Percentiles rank a stretch among this genome's conserved stretches.
phyloP scores from a whole-genome alignment of 768 basidiomycete species.

The Cantharellus cinnabarinus region DNA sequence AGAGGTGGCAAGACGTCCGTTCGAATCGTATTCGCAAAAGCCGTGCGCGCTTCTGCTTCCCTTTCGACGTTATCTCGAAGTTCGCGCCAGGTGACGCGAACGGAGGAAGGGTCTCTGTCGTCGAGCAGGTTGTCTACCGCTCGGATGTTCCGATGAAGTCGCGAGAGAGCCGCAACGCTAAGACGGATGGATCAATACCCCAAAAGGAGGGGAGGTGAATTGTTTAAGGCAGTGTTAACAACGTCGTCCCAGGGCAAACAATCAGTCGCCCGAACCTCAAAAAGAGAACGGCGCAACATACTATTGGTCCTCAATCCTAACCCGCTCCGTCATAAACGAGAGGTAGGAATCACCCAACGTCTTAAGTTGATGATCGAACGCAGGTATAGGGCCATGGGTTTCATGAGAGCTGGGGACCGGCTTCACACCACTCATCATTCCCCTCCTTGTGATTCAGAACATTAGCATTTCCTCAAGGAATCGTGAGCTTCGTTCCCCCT shows the following conservation, averaged over 20 bases:
- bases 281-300: conserved; percentile 19
- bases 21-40: conserved; percentile 50
- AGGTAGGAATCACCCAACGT: conserved; percentile 56
- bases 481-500: too few species aligned
- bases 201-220: neutral
- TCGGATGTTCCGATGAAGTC: conserved; percentile 50
- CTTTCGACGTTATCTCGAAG: conserved; percentile 70
- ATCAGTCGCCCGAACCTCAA: neutral
- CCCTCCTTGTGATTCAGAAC: too few species aligned
- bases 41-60: conserved; percentile 66
- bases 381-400: conserved; percentile 32
- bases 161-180: conserved; percentile 56
- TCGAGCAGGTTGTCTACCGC: conserved; percentile 52
- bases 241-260: neutral
- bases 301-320: conserved; percentile 73
- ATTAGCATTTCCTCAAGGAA: too few species aligned
- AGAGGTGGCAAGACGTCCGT: conserved; percentile 57
- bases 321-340: conserved; percentile 69
- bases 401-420: too few species aligned
- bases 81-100: conserved; percentile 63
- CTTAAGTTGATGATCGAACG: conserved; percentile 54
- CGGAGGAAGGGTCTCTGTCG: conserved; percentile 35
- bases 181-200: conserved; percentile 4
- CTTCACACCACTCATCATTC: too few species aligned
- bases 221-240: too few species aligned